phyloP scores from a whole-genome alignment of 352 stramenopile genomes.

The Pythium folliculosum region DNA sequence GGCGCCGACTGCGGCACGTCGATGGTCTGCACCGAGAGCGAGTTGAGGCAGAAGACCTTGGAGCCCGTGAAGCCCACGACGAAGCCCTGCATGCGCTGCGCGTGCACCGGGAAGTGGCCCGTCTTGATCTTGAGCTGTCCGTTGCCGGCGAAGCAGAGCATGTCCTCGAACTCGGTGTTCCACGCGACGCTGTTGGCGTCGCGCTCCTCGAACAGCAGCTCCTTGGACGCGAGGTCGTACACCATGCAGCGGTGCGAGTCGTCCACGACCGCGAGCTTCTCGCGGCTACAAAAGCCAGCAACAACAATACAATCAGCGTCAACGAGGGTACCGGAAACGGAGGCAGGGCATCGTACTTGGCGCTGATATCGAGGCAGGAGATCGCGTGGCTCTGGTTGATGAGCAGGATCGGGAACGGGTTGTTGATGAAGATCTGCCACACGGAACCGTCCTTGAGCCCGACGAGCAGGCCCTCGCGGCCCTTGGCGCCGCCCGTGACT shows the following conservation, averaged over 20 bases:
- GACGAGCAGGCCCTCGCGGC: slow-evolving; percentile 90
- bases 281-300: slow-evolving; percentile 42
- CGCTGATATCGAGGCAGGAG: slow-evolving; percentile 88
- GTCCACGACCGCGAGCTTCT: slow-evolving; percentile 92
- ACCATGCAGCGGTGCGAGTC: slow-evolving; percentile 88
- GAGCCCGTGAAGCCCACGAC: slow-evolving; percentile 92
- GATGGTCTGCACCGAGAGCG: slow-evolving; percentile 84
- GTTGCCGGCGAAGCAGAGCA: slow-evolving; percentile 92
- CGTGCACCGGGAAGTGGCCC: slow-evolving; percentile 85
- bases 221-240: slow-evolving; percentile 90
- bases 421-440: slow-evolving; percentile 94
- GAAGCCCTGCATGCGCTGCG: slow-evolving; percentile 91
- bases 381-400: slow-evolving; percentile 88
- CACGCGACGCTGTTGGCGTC: slow-evolving; percentile 91
- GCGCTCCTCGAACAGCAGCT: slow-evolving; percentile 87
- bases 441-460: slow-evolving; percentile 92
- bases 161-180: slow-evolving; percentile 94
- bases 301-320: not conserved
- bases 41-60: slow-evolving; percentile 92
- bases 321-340: too few species aligned
- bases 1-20: slow-evolving; percentile 90
- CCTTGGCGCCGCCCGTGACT: slow-evolving; percentile 88
- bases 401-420: slow-evolving; percentile 93
- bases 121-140: slow-evolving; percentile 91
- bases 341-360: too few species aligned